Conservation (phyloP, 1,284 basidiomycete genomes). For the Cronartium quercuum region DNA sequence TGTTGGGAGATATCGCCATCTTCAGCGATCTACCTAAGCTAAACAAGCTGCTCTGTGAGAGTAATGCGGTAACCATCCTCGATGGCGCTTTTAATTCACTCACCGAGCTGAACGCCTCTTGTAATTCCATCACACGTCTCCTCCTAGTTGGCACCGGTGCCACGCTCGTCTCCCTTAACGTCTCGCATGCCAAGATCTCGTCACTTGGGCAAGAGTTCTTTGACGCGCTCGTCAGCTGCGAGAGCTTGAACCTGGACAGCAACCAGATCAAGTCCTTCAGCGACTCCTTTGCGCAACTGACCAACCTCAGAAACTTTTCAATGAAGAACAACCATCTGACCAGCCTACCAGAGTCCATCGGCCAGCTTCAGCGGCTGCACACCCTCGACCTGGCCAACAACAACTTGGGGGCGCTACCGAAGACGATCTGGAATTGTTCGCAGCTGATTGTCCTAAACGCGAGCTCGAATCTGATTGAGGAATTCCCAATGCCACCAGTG, state of each 20-base stretch:
- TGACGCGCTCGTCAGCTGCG: conserved; percentile 66
- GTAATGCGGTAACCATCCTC: conserved; percentile 72
- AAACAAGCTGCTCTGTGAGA: conserved; percentile 64
- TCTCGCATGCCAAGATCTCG: conserved; percentile 85
- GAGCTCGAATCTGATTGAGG: conserved; percentile 77
- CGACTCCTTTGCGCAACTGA: conserved; percentile 68
- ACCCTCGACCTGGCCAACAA: conserved; percentile 85
- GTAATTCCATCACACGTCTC: conserved; percentile 64
- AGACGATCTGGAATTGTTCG: conserved; percentile 75
- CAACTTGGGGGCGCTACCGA: conserved; percentile 70
- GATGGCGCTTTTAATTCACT: conserved; percentile 51
- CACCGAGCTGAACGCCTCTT: conserved; percentile 64
- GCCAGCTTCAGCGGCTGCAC: conserved; percentile 68
- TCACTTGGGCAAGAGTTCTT: conserved; percentile 69
- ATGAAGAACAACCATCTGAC: conserved; percentile 86
- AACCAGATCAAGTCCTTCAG: conserved; percentile 83
- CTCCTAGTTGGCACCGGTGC: conserved; percentile 48
- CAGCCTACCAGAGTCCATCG: conserved; percentile 69
- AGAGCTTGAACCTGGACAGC: conserved; percentile 68
- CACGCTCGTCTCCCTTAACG: conserved; percentile 70
- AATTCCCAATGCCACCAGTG: conserved; percentile 63
- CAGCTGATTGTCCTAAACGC: conserved; percentile 71
- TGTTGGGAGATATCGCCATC: conserved; percentile 65
- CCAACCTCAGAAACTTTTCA: conserved; percentile 65
- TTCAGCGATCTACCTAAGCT: conserved; percentile 67